These are phyloP conservation scores for Danielia reshetovae DNA, from an alignment of 805 yeast genomes.

Conservation along the genomic window DNA sequence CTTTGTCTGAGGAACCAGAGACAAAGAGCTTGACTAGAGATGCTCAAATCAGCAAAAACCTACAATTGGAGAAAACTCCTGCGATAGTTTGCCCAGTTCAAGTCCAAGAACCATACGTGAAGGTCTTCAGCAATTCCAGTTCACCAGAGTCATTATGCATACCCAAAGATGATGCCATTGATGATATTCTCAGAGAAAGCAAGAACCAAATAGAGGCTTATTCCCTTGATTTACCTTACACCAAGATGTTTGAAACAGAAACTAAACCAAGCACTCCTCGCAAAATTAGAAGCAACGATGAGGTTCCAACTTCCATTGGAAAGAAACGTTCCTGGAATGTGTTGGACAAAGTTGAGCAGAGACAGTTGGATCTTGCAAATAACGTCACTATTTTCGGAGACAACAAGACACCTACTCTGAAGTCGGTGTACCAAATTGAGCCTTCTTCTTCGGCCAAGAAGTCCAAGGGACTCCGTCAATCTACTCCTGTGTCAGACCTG, in stretches of 20 bases:
- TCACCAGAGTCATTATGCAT: slow-evolving; percentile 6
- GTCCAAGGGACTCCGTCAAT: not conserved
- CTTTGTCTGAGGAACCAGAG: slow-evolving; percentile 1
- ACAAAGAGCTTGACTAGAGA: slow-evolving; percentile 3
- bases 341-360: slow-evolving; percentile 1
- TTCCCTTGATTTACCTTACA: slow-evolving; percentile 17
- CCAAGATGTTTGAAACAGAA: slow-evolving; percentile 2
- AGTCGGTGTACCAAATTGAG: not conserved
- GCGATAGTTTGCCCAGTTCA: not conserved
- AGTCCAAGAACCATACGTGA: slow-evolving; percentile 12
- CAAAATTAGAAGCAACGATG: not conserved
- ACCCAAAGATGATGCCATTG: slow-evolving; percentile 18
- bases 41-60: slow-evolving; percentile 3
- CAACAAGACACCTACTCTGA: slow-evolving; percentile 2
- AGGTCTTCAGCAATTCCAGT: slow-evolving; percentile 5
- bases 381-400: not conserved
- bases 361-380: not conserved
- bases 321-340: not conserved
- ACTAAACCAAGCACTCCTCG: not conserved
- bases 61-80: slow-evolving; percentile 5
- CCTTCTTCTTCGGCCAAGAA: not conserved
- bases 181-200: slow-evolving; percentile 18
- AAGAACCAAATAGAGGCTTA: slow-evolving; percentile 11
- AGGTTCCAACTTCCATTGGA: not conserved
- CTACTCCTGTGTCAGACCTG: not conserved